phyloP scores from a whole-genome alignment of 495 filamentous ascomycete species.

The Lasiosphaeria miniovina region DNA sequence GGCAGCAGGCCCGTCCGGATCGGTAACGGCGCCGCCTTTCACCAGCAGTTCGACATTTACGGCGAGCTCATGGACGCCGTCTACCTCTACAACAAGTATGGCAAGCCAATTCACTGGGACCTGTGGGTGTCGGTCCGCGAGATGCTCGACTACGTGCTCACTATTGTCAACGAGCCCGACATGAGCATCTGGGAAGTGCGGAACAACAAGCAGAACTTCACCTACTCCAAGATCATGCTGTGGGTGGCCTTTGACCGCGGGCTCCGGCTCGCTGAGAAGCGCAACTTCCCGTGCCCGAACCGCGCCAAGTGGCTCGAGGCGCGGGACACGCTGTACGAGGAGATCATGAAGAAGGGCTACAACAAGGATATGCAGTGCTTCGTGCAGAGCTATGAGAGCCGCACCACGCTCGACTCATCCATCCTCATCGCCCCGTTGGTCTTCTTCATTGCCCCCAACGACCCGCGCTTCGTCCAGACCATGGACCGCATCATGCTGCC shows the following conservation, averaged over 20 bases:
- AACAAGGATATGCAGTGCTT: constrained; percentile 62
- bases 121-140: constrained; percentile 48
- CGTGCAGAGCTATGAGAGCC: constrained; percentile 67
- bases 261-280: constrained; percentile 65
- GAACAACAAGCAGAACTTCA: constrained; percentile 67
- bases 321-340: constrained; percentile 64
- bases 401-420: constrained; percentile 63
- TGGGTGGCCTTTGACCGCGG: constrained; percentile 75
- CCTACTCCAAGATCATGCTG: constrained; percentile 72
- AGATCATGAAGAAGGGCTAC: constrained; percentile 68
- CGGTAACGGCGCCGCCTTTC: constrained; percentile 70
- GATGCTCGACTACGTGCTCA: constrained; percentile 50
- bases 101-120: constrained; percentile 70
- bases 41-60: constrained; percentile 73
- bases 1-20: constrained; percentile 68
- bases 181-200: constrained; percentile 81
- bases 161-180: constrained; percentile 57
- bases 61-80: constrained; percentile 73
- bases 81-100: constrained; percentile 75
- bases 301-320: constrained; percentile 58
- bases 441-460: constrained; percentile 71
- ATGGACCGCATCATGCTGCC: constrained; percentile 63
- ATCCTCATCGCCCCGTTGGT: constrained; percentile 71
- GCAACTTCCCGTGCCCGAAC: constrained; percentile 66
- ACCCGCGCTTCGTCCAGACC: constrained; percentile 66